These are phyloP conservation scores for Pyrrhoderma noxium DNA, from an alignment of 1,284 basidiomycete genomes.

Conservation along the genomic window DNA sequence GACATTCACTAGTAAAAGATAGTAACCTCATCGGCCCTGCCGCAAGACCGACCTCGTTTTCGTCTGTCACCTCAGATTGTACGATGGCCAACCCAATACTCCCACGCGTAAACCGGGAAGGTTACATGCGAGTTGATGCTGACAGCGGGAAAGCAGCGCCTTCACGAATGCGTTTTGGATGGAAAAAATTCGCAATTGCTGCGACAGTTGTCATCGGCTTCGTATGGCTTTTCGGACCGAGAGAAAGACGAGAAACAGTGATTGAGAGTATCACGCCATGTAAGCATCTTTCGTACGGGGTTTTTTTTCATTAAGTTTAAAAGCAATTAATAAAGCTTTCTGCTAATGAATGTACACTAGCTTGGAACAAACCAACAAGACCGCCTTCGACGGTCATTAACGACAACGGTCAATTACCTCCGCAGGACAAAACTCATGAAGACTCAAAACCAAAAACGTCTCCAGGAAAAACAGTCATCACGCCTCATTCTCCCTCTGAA, in stretches of 20 bases:
- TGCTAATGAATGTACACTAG: neutral
- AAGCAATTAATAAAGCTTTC: neutral
- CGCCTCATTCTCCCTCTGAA: conserved; percentile 41
- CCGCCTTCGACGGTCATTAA: conserved; percentile 18
- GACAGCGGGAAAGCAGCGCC: conserved; percentile 18
- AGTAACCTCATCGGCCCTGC: neutral
- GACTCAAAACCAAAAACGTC: conserved; percentile 23
- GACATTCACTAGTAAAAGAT: neutral
- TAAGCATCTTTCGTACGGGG: conserved; percentile 18
- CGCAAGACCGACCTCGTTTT: neutral
- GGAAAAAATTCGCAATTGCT: conserved; percentile 61
- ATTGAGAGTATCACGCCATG: conserved; percentile 22
- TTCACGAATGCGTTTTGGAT: conserved; percentile 37
- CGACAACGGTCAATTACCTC: conserved; percentile 9
- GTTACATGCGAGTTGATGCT: conserved; percentile 57
- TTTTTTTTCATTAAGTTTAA: neutral
- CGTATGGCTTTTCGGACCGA: conserved; percentile 58
- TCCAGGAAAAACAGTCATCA: conserved; percentile 20
- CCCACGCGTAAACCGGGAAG: conserved; percentile 12
- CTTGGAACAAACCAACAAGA: conserved; percentile 16
- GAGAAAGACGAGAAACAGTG: conserved; percentile 31
- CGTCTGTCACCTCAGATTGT: too few relatives aligned
- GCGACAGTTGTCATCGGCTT: conserved; percentile 47
- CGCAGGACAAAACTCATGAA: conserved; percentile 10
- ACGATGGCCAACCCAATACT: conserved; percentile 15